These are phyloP conservation scores for Geosiphon pyriformis DNA, from an alignment of 192 early-diverging fungal genomes.

Conservation along the genomic window DNA sequence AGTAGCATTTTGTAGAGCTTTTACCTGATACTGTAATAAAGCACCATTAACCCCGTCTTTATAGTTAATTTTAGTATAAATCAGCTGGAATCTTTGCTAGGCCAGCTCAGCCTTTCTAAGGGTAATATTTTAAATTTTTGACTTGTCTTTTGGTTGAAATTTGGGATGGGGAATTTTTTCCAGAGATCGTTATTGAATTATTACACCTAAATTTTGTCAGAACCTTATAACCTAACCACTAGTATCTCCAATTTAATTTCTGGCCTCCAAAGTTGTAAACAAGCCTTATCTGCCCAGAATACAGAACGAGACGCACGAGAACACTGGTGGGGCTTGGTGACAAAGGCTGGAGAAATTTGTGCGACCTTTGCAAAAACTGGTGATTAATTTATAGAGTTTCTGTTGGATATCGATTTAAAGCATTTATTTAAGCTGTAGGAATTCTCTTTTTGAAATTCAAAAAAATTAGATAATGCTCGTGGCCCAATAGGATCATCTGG, in stretches of 20 bases:
- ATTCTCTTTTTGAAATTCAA: too few species aligned
- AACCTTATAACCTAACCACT: conserved; percentile 2
- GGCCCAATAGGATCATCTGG: conserved; percentile 40
- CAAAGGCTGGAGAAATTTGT: conserved; percentile 29
- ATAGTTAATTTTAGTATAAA: neutral
- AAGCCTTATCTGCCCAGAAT: neutral
- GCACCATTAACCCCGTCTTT: neutral
- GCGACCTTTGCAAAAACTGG: conserved; percentile 37
- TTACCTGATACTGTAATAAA: too few species aligned
- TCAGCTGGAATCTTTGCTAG: neutral
- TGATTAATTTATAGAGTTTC: too few species aligned
- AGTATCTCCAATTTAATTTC: conserved; percentile 6
- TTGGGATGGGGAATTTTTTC: neutral
- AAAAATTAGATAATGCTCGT: conserved; percentile 32
- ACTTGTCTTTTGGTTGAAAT: neutral
- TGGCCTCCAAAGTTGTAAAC: conserved; percentile 8
- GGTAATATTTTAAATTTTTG: neutral
- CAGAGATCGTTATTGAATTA: too few species aligned
- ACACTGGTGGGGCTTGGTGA: conserved; percentile 29
- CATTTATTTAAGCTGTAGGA: too few species aligned
- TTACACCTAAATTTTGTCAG: neutral
- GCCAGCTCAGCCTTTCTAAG: neutral
- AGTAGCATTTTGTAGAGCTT: too few species aligned
- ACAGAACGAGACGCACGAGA: neutral
- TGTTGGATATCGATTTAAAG: too few species aligned